Base-by-base conservation (phyloP, 108 stramenopile genomes). In the Fragilaria radians region DNA sequence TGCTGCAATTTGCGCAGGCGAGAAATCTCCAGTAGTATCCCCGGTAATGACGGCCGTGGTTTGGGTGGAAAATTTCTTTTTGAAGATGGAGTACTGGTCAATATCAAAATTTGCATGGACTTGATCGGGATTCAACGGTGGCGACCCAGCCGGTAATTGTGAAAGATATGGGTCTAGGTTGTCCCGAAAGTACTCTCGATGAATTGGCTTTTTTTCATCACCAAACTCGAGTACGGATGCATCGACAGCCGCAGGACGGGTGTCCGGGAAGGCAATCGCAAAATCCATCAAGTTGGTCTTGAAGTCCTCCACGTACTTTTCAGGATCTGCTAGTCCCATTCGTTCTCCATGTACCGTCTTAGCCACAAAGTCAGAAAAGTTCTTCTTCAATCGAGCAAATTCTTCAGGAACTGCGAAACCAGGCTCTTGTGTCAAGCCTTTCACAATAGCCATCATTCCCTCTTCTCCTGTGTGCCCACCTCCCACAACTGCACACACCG, bases 401-500 rank as follows among this genome's bases (percentile, higher is more conserved):
- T 88, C 86, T 58, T 91, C 77, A 1, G 85, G 46, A 3, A 91
- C 84, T 21, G 84, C 86, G 11, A 80, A 82, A 54, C 90, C 90
- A 32, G 90, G 86, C 51, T 88, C 86, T 0, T 68, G 57, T 22
- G 87, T 78, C 78, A 88, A 63, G 28, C 73, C 79, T 67, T 88
- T 91, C 60, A 91, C 57, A 21, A 67, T 76, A 42, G 82, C 86
- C 45, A 88, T 71, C 78, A 88, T 77, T 48, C 82, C 82, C 46
- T 78, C 83, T 55, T 83, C 60, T 3, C 82, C 83, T 3, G 90
- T 82, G 32, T 91, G 90, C 30, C 82, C 75, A 25, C 80, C 80
- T 48, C 73, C 82, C 19, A 91, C 84, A 30, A 91, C 90, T 7
- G 81, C 90, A 26, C 87, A 82, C 24, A 91, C 89, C 11, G 90